These are phyloP conservation scores for Fusarium tjaetaba DNA, from an alignment of 2,329 filamentous ascomycete genomes.

Conservation along the genomic window DNA sequence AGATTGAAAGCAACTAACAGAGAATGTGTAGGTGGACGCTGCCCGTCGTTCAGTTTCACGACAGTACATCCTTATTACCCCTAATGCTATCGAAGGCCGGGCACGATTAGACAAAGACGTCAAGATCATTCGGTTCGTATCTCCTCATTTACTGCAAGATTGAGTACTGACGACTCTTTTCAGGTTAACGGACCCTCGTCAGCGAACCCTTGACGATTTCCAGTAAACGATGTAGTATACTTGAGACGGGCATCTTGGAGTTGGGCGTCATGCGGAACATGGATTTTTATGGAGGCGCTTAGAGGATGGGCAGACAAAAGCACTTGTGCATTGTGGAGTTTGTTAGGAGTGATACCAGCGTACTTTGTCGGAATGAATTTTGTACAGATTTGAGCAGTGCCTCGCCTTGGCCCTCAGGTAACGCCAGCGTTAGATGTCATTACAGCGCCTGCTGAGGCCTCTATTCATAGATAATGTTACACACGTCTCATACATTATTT, in stretches of 20 bases:
- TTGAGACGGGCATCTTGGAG: slow-evolving; percentile 11
- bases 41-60: slow-evolving; percentile 87
- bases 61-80: slow-evolving; percentile 96
- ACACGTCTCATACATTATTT: slow-evolving; percentile 43
- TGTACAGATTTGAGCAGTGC: slow-evolving; percentile 7
- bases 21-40: slow-evolving; percentile 71
- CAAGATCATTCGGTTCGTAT: slow-evolving; percentile 75
- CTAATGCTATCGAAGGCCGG: slow-evolving; percentile 78
- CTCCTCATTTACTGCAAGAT: neutral
- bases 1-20: neutral
- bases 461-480: slow-evolving; percentile 28
- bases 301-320: slow-evolving; percentile 7
- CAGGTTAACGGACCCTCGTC: slow-evolving; percentile 69
- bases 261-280: slow-evolving; percentile 8
- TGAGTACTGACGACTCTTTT: slow-evolving; percentile 38
- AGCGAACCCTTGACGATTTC: slow-evolving; percentile 55
- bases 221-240: slow-evolving; percentile 7
- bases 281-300: slow-evolving; percentile 14
- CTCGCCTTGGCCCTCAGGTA: neutral
- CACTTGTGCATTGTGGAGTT: slow-evolving; percentile 16
- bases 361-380: slow-evolving; percentile 8
- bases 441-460: slow-evolving; percentile 23
- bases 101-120: slow-evolving; percentile 73
- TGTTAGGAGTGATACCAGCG: slow-evolving; percentile 16
- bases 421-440: slow-evolving; percentile 1